Evolutionary conservation across 2,329 filamentous ascomycete genomes (phyloP).

Genomic region (Fusarium hostae): DNA sequence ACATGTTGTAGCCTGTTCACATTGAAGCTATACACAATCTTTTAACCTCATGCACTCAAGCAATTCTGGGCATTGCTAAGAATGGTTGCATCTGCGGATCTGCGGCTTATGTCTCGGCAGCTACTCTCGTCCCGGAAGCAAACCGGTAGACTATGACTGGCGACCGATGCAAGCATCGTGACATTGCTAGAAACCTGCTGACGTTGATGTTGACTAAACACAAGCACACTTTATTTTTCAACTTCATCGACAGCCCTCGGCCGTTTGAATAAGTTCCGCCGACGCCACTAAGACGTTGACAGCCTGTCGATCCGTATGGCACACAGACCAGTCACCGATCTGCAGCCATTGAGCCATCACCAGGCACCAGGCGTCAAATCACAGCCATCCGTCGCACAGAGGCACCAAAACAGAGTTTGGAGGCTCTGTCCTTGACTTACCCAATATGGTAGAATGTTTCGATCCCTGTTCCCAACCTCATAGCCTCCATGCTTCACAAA

Average conservation of each 20-base stretch:
- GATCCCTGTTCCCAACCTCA: neutral
- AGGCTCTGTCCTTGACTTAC: slow-evolving; percentile 24
- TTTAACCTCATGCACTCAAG: neutral
- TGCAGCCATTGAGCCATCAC: slow-evolving; percentile 25
- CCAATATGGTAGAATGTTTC: slow-evolving; percentile 24
- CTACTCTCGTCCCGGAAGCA: slow-evolving; percentile 11
- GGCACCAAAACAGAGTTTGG: slow-evolving; percentile 1
- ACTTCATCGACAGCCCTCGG: slow-evolving; percentile 20
- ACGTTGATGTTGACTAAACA: slow-evolving; percentile 17
- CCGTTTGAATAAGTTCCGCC: slow-evolving; percentile 32
- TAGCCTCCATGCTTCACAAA: slow-evolving; percentile 23
- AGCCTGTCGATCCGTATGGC: slow-evolving; percentile 21
- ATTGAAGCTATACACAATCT: slow-evolving; percentile 19
- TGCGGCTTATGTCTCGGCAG: slow-evolving; percentile 16
- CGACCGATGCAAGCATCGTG: slow-evolving; percentile 3
- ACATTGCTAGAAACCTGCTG: slow-evolving; percentile 19
- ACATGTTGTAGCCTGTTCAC: neutral
- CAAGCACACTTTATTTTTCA: neutral
- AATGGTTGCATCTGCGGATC: slow-evolving; percentile 15
- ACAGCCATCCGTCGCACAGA: slow-evolving; percentile 15
- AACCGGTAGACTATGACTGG: neutral
- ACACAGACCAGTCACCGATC: slow-evolving; percentile 12
- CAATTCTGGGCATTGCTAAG: slow-evolving; percentile 13
- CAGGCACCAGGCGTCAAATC: slow-evolving; percentile 5
- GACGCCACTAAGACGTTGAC: slow-evolving; percentile 5